Evolutionary conservation across 805 yeast species (phyloP).

Genomic region (Yamadazyma ubonensis): DNA sequence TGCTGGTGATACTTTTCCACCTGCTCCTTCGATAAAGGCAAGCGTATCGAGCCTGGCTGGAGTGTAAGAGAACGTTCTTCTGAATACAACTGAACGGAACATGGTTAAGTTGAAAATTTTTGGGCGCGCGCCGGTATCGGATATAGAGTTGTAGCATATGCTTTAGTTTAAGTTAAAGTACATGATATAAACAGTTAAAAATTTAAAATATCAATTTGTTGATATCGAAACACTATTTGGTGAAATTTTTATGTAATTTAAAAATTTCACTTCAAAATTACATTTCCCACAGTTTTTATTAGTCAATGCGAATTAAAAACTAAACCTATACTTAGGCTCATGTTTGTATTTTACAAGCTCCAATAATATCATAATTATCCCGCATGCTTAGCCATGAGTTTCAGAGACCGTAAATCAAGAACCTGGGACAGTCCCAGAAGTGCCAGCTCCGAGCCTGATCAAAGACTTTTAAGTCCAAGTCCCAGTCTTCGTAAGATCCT

Average conservation of each 20-base stretch:
- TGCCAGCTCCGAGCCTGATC: constrained; percentile 1
- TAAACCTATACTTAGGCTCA: too few species aligned
- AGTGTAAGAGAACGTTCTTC: constrained; percentile 49
- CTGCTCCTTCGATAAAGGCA: constrained; percentile 68
- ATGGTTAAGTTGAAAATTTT: constrained; percentile 4
- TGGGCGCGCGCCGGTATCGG: constrained; percentile 10
- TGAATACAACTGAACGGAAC: constrained; percentile 12
- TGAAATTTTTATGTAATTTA: too few species aligned
- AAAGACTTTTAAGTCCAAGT: constrained; percentile 21
- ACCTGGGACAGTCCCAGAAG: constrained; percentile 2
- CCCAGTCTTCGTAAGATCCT: constrained; percentile 28
- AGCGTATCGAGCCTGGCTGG: constrained; percentile 48
- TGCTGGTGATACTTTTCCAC: constrained; percentile 57
- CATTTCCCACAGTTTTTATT: too few species aligned
- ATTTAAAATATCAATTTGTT: too few species aligned
- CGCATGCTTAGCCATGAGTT: constrained; percentile 3
- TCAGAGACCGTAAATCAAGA: constrained; percentile 4
- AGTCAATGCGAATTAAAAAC: too few species aligned
- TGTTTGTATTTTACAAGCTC: too few species aligned
- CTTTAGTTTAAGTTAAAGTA: neutral
- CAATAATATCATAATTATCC: too few species aligned
- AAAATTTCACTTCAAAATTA: too few species aligned
- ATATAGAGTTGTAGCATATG: constrained; percentile 1
- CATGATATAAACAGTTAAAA: too few species aligned
- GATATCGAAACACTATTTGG: too few species aligned